Evolutionary conservation across 441 rosid genomes (phyloP).

Genomic region (Dalechampia spathulata): DNA sequence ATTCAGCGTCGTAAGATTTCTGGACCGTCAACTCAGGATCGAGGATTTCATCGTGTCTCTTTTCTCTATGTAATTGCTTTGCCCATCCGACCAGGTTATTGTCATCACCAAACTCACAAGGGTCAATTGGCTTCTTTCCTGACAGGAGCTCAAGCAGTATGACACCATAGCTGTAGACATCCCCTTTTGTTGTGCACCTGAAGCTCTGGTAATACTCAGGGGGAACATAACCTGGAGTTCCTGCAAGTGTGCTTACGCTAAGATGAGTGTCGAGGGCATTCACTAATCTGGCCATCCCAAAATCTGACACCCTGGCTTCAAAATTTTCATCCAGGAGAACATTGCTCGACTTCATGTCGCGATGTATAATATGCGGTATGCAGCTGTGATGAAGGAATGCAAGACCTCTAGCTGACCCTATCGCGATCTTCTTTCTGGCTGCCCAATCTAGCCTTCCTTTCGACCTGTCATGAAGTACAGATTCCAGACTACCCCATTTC

Average conservation of each 20-base stretch:
- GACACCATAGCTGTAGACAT: slow-evolving; percentile 90
- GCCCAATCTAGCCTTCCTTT: slow-evolving; percentile 71
- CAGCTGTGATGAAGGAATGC: slow-evolving; percentile 98
- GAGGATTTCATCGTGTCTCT: slow-evolving; percentile 51
- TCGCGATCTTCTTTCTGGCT: slow-evolving; percentile 77
- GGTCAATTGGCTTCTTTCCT: slow-evolving; percentile 84
- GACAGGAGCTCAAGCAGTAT: slow-evolving; percentile 85
- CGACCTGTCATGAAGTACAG: slow-evolving; percentile 61
- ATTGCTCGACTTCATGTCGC: slow-evolving; percentile 96
- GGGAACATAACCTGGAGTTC: slow-evolving; percentile 94
- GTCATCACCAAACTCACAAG: slow-evolving; percentile 73
- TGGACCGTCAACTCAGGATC: slow-evolving; percentile 46
- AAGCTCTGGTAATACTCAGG: slow-evolving; percentile 97
- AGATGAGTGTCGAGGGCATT: slow-evolving; percentile 89
- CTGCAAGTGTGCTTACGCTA: slow-evolving; percentile 90
- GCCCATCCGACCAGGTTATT: slow-evolving; percentile 95
- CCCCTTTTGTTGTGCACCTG: slow-evolving; percentile 90
- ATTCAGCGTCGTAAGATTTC: slow-evolving; percentile 44
- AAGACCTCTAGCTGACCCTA: slow-evolving; percentile 86
- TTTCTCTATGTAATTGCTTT: slow-evolving; percentile 70
- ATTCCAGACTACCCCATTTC: slow-evolving; percentile 91
- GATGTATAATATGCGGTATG: slow-evolving; percentile 89
- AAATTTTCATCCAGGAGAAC: slow-evolving; percentile 82
- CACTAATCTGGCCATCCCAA: slow-evolving; percentile 93
- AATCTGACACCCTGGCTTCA: slow-evolving; percentile 87